A percentile compares a stretch with the other conserved stretches of the same genome.
Conservation (phyloP, 345 rosid genomes). For the Gynandropsis gynandra region DNA sequence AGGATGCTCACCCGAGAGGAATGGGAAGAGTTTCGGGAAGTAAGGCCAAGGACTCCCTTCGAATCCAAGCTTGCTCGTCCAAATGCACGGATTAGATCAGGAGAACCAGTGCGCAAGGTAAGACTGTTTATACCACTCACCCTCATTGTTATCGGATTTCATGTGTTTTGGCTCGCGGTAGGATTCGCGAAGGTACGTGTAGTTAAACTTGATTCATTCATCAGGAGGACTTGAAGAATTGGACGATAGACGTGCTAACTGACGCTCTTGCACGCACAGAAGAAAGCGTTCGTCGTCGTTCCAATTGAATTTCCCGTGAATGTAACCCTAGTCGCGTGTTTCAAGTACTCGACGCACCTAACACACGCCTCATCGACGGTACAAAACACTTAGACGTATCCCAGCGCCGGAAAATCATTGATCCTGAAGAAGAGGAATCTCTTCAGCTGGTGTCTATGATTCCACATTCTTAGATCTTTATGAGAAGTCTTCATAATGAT, state of each 20-base stretch:
- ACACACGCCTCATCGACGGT: no score
- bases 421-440: no score
- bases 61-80: slow-evolving; percentile 95
- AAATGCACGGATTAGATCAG: slow-evolving; percentile 74
- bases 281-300: slow-evolving; percentile 44
- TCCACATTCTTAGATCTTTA: no score
- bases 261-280: slow-evolving; percentile 68
- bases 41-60: slow-evolving; percentile 90
- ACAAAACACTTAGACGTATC: no score
- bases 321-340: no score
- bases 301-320: slow-evolving; percentile 22
- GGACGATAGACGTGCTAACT: slow-evolving; percentile 84
- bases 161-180: no score
- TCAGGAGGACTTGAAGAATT: slow-evolving; percentile 80
- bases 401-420: no score
- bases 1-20: slow-evolving; percentile 80
- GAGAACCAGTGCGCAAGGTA: slow-evolving; percentile 62
- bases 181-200: no score
- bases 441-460: no score
- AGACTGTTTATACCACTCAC: slow-evolving; percentile 8
- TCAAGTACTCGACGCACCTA: no score
- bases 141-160: neutral
- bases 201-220: slow-evolving; percentile 7
- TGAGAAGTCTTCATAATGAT: no score
- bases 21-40: slow-evolving; percentile 79